These are phyloP conservation scores for Aspergillus heteromorphus DNA, from an alignment of 495 filamentous ascomycete species.

Conservation along the genomic window DNA sequence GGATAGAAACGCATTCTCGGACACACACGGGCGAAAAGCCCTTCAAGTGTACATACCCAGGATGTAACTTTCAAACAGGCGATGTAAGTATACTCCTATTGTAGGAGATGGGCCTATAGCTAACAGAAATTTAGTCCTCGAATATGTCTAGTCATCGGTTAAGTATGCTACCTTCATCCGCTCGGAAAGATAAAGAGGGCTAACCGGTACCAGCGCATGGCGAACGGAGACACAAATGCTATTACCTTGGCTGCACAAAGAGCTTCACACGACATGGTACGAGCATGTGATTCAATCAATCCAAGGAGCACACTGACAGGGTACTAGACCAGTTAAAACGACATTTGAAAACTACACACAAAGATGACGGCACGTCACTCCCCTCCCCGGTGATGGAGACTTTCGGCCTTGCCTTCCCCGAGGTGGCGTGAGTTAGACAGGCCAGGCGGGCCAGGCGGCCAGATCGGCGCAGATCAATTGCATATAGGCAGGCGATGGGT, in stretches of 20 bases:
- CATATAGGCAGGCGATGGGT: too few species aligned
- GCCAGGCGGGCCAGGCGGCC: too few species aligned
- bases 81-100: conserved; percentile 32
- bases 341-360: conserved; percentile 40
- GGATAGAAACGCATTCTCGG: conserved; percentile 46
- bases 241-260: conserved; percentile 38
- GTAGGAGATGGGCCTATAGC: background rate
- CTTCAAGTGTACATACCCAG: conserved; percentile 45
- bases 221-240: conserved; percentile 43
- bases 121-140: conserved; percentile 32
- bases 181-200: background rate
- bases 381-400: conserved; percentile 25
- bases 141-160: conserved; percentile 48
- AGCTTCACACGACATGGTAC: conserved; percentile 46
- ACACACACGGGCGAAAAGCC: conserved; percentile 50
- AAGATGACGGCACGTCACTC: conserved; percentile 17
- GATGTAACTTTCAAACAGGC: conserved; percentile 43
- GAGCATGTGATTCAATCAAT: conserved; percentile 8
- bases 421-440: conserved; percentile 21
- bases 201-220: conserved; percentile 33
- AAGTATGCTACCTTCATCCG: conserved; percentile 22
- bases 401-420: conserved; percentile 23
- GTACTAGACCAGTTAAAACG: conserved; percentile 43
- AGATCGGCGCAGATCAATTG: background rate
- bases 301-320: background rate